A percentile compares a stretch with the other conserved stretches of the same genome.
These are phyloP conservation scores for Lentinus tigrinus DNA, from an alignment of 768 basidiomycete genomes.

Conservation along the genomic window DNA sequence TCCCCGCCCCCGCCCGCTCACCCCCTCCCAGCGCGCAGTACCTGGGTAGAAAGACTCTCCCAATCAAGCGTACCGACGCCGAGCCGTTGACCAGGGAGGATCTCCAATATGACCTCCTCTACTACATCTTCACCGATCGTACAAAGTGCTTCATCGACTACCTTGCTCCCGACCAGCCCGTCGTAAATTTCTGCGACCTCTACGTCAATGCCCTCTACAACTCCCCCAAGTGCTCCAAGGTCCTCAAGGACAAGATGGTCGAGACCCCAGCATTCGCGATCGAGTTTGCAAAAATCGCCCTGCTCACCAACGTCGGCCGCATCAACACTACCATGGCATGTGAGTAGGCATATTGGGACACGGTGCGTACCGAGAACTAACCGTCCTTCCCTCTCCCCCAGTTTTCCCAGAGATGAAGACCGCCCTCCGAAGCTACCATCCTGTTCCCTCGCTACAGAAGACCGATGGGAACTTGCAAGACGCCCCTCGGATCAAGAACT, in stretches of 20 bases:
- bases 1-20: slow-evolving; percentile 56
- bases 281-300: slow-evolving; percentile 79
- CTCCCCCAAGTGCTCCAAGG: slow-evolving; percentile 83
- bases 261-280: slow-evolving; percentile 76
- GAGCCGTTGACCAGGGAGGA: slow-evolving; percentile 82
- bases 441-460: slow-evolving; percentile 86
- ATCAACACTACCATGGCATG: slow-evolving; percentile 93
- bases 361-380: slow-evolving; percentile 2
- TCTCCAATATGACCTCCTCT: slow-evolving; percentile 82
- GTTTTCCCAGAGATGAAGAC: slow-evolving; percentile 96
- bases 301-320: slow-evolving; percentile 85
- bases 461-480: slow-evolving; percentile 88
- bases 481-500: slow-evolving; percentile 89
- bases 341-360: slow-evolving; percentile 37
- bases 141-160: slow-evolving; percentile 66
- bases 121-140: slow-evolving; percentile 73
- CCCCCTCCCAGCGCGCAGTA: slow-evolving; percentile 43
- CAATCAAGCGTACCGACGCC: slow-evolving; percentile 81
- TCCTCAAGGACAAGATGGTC: slow-evolving; percentile 84
- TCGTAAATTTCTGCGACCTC: slow-evolving; percentile 75
- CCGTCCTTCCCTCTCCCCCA: slow-evolving; percentile 31
- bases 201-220: slow-evolving; percentile 81
- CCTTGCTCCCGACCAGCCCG: slow-evolving; percentile 47
- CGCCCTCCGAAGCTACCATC: slow-evolving; percentile 84
- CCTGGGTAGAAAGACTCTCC: slow-evolving; percentile 55